A percentile compares a stretch with the other conserved stretches of the same genome.
phyloP scores from a whole-genome alignment of 225 moss, liverwort and hornwort species.

The Thuidium tamariscinum region DNA sequence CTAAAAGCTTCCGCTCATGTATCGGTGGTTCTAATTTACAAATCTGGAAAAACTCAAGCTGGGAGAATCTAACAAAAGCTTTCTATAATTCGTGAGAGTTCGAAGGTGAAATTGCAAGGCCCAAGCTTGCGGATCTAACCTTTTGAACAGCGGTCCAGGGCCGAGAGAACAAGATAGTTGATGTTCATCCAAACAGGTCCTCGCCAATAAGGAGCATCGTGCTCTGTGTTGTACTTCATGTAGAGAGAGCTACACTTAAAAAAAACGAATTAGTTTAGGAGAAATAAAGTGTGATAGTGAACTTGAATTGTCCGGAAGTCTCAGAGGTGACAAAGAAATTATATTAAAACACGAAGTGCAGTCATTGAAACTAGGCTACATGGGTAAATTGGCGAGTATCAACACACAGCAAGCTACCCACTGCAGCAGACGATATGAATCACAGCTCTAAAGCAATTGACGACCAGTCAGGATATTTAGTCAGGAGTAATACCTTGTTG shows the following conservation, averaged over 20 bases:
- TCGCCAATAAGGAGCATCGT: slow-evolving; percentile 97
- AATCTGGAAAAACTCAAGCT: neutral
- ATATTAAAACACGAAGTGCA: neutral
- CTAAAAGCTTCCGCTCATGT: neutral
- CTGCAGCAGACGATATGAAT: neutral
- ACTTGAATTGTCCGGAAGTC: neutral
- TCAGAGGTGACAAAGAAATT: neutral
- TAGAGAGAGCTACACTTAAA: slow-evolving; percentile 45
- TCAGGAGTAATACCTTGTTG: slow-evolving; percentile 30
- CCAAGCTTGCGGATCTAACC: slow-evolving; percentile 5
- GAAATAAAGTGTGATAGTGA: neutral
- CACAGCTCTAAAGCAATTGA: neutral
- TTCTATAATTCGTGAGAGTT: neutral
- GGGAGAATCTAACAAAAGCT: neutral
- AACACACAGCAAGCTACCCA: neutral
- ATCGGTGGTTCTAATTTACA: too few species aligned
- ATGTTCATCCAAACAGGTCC: slow-evolving; percentile 96
- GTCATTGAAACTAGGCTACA: neutral
- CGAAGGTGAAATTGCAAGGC: neutral
- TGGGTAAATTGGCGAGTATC: neutral
- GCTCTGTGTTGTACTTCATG: slow-evolving; percentile 92
- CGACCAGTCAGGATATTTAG: neutral
- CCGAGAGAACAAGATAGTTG: slow-evolving; percentile 84
- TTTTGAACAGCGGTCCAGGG: slow-evolving; percentile 58
- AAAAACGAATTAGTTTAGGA: neutral